Conservation (phyloP, 2,329 filamentous ascomycete species). For the Microcera coccophila region DNA sequence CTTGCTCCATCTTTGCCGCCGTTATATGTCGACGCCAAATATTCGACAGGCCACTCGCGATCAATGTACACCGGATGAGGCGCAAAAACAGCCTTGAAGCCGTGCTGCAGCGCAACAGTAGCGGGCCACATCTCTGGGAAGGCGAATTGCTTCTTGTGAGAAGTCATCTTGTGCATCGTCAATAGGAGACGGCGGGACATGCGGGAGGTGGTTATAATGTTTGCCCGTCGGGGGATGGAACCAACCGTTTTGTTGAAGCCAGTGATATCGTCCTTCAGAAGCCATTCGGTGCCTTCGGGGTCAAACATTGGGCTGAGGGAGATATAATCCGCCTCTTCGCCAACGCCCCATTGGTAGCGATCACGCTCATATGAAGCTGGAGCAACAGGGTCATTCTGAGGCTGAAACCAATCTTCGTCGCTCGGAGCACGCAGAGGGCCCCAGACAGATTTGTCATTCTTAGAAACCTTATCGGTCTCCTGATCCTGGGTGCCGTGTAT, state of each 20-base stretch:
- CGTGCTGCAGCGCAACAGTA: slow-evolving; percentile 83
- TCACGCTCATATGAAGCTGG: slow-evolving; percentile 71
- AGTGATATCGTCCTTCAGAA: slow-evolving; percentile 76
- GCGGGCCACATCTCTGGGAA: slow-evolving; percentile 97
- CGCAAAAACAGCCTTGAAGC: slow-evolving; percentile 85
- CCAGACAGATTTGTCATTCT: slow-evolving; percentile 68
- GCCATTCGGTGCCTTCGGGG: slow-evolving; percentile 81
- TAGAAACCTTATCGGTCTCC: slow-evolving; percentile 31
- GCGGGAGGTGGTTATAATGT: slow-evolving; percentile 83
- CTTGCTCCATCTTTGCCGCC: slow-evolving; percentile 69
- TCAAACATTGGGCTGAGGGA: slow-evolving; percentile 91
- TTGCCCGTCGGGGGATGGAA: slow-evolving; percentile 67
- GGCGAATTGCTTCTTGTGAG: slow-evolving; percentile 79
- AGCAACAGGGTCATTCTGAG: slow-evolving; percentile 68
- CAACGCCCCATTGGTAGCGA: slow-evolving; percentile 80
- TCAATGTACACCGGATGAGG: slow-evolving; percentile 88
- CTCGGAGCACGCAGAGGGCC: slow-evolving; percentile 70
- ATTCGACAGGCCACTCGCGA: slow-evolving; percentile 76
- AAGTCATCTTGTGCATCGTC: slow-evolving; percentile 88
- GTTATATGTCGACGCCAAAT: slow-evolving; percentile 77
- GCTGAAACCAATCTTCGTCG: slow-evolving; percentile 66
- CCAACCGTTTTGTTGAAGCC: slow-evolving; percentile 67
- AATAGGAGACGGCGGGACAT: slow-evolving; percentile 75
- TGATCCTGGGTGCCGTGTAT: slow-evolving; percentile 42
- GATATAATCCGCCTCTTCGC: slow-evolving; percentile 87